Base-by-base conservation (phyloP, 1,284 basidiomycete genomes). In the Apiotrichum veenhuisii region DNA sequence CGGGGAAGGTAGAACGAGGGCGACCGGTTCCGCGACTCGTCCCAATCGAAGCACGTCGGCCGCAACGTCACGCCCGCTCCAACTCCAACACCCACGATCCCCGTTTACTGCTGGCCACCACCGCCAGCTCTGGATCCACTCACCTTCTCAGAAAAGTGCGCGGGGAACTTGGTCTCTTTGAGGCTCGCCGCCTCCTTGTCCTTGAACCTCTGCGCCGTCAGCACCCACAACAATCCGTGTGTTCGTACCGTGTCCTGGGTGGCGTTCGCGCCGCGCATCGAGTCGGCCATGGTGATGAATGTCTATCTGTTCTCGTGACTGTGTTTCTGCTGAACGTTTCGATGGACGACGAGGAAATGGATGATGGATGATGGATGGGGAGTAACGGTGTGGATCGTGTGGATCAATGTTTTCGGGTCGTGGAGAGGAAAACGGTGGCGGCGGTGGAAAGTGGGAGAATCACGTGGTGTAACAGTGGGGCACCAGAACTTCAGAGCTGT, bases 131-230 rank as follows among this genome's bases (percentile, higher is more conserved):
- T 5, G 10, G 11, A 22, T 23, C 20, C 1, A 55, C 69, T 49
- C 40, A 88, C 91, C 82, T 94, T 93, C 77, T 88, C 86, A 47
- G 89, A 86, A 69, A 97, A 96, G 69, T 90, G 84, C 4, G 87
- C 75, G 5, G 93, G 92, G 72, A 96, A 96, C 77, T 93, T 93
- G 78, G 93, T 89, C 14, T 84, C 78, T 77, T 88, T 91, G 64
- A 96, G 84, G 38, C 94, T 82, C 66, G 89, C 88, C 47, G 87
- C 79, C 78, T 97, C 92, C 80, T 98, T 98, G 85, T 98, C 90
- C 50, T 88, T 89, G 78, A 97, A 98, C 54, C 95, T 85, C 71
- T 42, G 27, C 7, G 30, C 3, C 22, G 49, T 41, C 38, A 41
- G 49, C 30, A 12, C 30, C 25, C 2, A 18, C 14, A n/a, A 22